Evolutionary conservation across 1,284 basidiomycete genomes (phyloP), one percentile per base, ranked within the genome.

Genomic region (Ceratorhiza oryzae-sativae): DNA sequence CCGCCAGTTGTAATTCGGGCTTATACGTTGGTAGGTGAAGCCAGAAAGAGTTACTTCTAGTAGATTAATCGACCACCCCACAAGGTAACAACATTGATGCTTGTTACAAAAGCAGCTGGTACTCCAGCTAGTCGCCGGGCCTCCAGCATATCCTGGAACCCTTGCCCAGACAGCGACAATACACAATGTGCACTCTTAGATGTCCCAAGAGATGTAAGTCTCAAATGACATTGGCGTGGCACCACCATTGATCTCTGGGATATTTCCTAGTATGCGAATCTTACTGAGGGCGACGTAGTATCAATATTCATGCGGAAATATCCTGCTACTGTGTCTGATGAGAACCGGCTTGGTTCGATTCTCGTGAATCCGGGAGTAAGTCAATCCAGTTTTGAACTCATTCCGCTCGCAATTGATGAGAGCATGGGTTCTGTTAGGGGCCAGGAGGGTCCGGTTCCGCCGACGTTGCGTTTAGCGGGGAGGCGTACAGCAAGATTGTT

Each of bases 281-380:
- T 49, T 1, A 2, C 42, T 2, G 41, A 53, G 9, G 41, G 46
- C n/a, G 55, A 68, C 13, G 72, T 63, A 1, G 74, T 77, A 42
- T 73, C 74, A 4, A 75, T 78, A 48, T 77, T 77, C 0, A 71
- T 78, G 0, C 73, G 76, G n/a, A 77, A 75, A 67, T 55, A 75
- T 8, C 76, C 77, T 0, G 74, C 75, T 15, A 67, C 71, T 0
- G 73, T 67, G 1, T 58, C 72, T 13, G 34, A 18, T 18, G 49
- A 59, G 1, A 42, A 74, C 5, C 56, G 71, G 0, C 71, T 71
- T n/a, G 76, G 76, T 0, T 71, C 56, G 2, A 72, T 77, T 12
- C 68, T 76, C 30, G 70, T 71, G 49, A 76, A 77, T 71, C 76
- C 75, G 5, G 76, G 77, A 12, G 68, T 42, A 27, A 25, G 56